A percentile compares a stretch with the other conserved stretches of the same genome.
Evolutionary conservation across 2,329 filamentous ascomycete species (phyloP).

Genomic region (Fusarium siculi): DNA sequence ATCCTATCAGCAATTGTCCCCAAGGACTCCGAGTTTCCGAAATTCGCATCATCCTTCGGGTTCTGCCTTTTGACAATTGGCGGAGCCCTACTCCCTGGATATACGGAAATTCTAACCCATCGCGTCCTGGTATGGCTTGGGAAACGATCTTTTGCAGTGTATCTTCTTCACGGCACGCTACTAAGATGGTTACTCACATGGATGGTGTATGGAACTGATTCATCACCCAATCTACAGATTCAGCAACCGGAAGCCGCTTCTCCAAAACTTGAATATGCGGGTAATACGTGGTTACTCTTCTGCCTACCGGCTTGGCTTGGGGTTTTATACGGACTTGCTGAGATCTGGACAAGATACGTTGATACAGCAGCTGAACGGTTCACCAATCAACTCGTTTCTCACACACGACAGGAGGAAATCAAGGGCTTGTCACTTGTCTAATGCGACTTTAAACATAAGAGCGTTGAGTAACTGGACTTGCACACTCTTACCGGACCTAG

Average conservation of each 20-base stretch:
- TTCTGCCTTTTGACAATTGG: neutral
- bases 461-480: too few relatives aligned
- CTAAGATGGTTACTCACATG: neutral
- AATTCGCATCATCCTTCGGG: neutral
- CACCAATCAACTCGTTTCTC: neutral
- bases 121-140: neutral
- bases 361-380: neutral
- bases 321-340: neutral
- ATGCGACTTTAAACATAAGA: rapidly evolving
- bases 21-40: neutral
- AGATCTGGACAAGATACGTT: neutral
- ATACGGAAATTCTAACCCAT: neutral
- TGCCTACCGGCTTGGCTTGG: neutral
- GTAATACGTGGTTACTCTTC: neutral
- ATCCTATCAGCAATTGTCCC: neutral
- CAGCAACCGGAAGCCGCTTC: neutral
- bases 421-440: neutral
- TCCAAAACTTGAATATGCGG: neutral
- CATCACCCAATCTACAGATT: neutral
- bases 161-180: neutral
- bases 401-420: neutral
- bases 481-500: neutral
- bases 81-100: neutral
- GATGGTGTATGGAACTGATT: neutral
- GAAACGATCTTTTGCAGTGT: neutral